Evolutionary conservation across 2,329 filamentous ascomycete genomes (phyloP).

Genomic region (Phialophora expanda): DNA sequence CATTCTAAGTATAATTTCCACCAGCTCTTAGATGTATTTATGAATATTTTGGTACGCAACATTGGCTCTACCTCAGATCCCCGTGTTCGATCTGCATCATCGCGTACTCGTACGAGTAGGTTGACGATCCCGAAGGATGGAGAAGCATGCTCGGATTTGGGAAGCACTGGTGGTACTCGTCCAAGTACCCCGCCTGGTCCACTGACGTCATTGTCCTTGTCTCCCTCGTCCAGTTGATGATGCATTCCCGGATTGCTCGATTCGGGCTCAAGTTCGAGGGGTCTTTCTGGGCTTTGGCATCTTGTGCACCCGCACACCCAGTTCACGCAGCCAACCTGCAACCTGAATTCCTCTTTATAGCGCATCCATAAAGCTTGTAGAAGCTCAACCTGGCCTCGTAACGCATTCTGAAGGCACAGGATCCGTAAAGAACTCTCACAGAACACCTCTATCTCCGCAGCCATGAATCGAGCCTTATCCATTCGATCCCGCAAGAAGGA

Average conservation of each 20-base stretch:
- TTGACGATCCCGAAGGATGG: neutral
- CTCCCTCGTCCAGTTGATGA: neutral
- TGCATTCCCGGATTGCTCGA: constrained; percentile 14
- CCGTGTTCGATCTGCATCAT: neutral
- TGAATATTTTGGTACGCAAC: neutral
- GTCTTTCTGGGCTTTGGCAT: constrained; percentile 1
- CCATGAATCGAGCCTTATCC: constrained; percentile 52
- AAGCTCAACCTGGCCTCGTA: constrained; percentile 12
- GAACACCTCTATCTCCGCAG: constrained; percentile 2
- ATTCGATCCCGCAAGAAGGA: constrained; percentile 46
- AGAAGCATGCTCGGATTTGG: neutral
- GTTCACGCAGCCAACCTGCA: constrained; percentile 7
- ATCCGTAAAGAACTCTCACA: neutral
- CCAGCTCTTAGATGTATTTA: neutral
- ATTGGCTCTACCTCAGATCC: neutral
- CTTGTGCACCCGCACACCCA: constrained; percentile 8
- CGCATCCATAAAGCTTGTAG: constrained; percentile 10
- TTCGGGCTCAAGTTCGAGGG: constrained; percentile 13
- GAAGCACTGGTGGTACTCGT: neutral
- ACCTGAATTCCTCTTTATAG: neutral
- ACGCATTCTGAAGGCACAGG: neutral
- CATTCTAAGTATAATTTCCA: neutral
- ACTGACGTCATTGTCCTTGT: constrained; percentile 10
- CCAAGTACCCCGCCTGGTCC: neutral
- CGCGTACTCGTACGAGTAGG: neutral